phyloP scores from a whole-genome alignment of 139 green algal species.

The Limnomonas spitsbergensis region DNA sequence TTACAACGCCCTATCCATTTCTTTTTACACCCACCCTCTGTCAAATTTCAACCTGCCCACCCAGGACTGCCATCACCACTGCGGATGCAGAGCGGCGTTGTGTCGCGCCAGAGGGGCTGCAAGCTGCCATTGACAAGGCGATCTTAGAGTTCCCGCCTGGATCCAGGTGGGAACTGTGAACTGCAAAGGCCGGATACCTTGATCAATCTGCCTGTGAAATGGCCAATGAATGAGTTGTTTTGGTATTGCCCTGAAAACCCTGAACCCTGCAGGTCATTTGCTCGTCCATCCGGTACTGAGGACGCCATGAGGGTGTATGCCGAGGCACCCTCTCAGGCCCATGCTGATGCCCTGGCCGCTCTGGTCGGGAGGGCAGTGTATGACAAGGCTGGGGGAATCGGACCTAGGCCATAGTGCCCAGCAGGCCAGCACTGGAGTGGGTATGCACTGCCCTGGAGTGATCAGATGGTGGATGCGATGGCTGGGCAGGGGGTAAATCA shows the following conservation, averaged over 20 bases:
- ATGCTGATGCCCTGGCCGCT: constrained; percentile 71
- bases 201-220: too few relatives aligned
- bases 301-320: constrained; percentile 95
- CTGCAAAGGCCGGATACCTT: too few relatives aligned
- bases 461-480: too few relatives aligned
- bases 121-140: constrained; percentile 64
- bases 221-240: too few relatives aligned
- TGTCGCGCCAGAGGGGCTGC: constrained; percentile 61
- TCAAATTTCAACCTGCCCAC: too few relatives aligned
- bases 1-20: too few relatives aligned
- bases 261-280: constrained; percentile 71
- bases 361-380: constrained; percentile 55
- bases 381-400: constrained; percentile 39
- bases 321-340: constrained; percentile 73
- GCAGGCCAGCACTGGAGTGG: neutral
- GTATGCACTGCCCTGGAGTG: too few relatives aligned
- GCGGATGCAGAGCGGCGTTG: constrained; percentile 73
- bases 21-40: too few relatives aligned
- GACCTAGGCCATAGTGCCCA: constrained; percentile 5
- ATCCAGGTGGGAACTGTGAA: constrained; percentile 15
- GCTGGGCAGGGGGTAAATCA: too few relatives aligned
- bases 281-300: constrained; percentile 91
- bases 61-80: constrained; percentile 67
- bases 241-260: too few relatives aligned
- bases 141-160: constrained; percentile 39